Evolutionary conservation across 1,139 yeast genomes (phyloP).

Genomic region (Blastobotrys arbuscula): DNA sequence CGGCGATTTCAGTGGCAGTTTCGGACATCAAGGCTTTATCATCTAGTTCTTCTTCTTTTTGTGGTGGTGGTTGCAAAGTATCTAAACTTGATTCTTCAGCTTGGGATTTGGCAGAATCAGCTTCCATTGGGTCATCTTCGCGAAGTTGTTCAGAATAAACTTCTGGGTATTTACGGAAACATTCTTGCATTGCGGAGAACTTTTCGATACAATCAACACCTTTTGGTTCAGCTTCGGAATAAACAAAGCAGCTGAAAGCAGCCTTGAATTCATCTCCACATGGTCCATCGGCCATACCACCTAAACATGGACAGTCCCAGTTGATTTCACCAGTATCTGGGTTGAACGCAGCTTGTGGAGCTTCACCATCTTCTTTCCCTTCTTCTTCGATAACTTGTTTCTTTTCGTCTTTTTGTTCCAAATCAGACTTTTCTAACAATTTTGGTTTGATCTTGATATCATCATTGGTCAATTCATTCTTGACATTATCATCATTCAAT

Average conservation of each 20-base stretch:
- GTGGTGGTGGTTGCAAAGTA: not conserved
- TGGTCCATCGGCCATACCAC: slow-evolving; percentile 99
- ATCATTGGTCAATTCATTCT: slow-evolving; percentile 8
- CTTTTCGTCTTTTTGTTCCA: not conserved
- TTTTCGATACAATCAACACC: slow-evolving; percentile 95
- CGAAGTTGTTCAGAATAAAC: slow-evolving; percentile 87
- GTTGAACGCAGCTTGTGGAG: slow-evolving; percentile 65
- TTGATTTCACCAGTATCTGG: slow-evolving; percentile 98
- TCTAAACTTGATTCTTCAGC: slow-evolving; percentile 2
- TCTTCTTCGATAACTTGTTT: slow-evolving; percentile 5
- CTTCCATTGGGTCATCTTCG: slow-evolving; percentile 39
- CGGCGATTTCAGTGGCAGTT: not conserved
- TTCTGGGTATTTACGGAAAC: slow-evolving; percentile 92
- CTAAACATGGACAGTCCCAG: slow-evolving; percentile 99
- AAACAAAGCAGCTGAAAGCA: slow-evolving; percentile 93
- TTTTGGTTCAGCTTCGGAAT: slow-evolving; percentile 93
- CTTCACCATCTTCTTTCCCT: slow-evolving; percentile 18
- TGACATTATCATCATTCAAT: slow-evolving; percentile 12
- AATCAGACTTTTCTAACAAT: slow-evolving; percentile 9
- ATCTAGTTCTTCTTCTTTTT: not conserved
- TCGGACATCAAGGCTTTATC: not conserved
- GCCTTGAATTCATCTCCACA: slow-evolving; percentile 97
- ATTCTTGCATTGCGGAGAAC: slow-evolving; percentile 87
- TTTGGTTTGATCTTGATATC: slow-evolving; percentile 7
- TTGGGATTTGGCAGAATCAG: slow-evolving; percentile 12